A percentile compares a stretch with the other conserved stretches of the same genome.
Conservation (phyloP, 345 rosid genomes). For the Brassica carinata region DNA sequence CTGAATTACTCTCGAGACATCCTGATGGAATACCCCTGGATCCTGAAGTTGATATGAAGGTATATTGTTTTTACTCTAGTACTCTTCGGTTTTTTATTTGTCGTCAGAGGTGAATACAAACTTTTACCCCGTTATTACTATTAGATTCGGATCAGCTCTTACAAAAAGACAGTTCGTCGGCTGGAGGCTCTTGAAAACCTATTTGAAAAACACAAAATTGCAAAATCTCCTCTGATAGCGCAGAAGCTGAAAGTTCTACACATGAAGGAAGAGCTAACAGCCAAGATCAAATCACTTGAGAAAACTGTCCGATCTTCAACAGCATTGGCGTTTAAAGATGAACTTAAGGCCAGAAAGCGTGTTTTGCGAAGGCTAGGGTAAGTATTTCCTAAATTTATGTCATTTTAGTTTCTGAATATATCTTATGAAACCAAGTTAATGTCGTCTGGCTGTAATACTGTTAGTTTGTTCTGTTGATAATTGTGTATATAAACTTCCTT, state of each 20-base stretch:
- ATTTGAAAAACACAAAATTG: conserved; percentile 86
- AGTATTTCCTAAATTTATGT: conserved; percentile 3
- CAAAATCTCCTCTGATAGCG: conserved; percentile 83
- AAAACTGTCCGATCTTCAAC: conserved; percentile 76
- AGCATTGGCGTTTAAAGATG: conserved; percentile 89
- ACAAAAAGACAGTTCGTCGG: conserved; percentile 73
- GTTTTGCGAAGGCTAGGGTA: conserved; percentile 97
- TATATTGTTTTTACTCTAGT: conserved; percentile 18
- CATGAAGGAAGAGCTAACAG: conserved; percentile 69
- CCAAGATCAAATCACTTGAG: conserved; percentile 79
- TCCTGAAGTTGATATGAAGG: conserved; percentile 92
- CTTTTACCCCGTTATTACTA: conserved; percentile 41
- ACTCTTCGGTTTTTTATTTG: conserved; percentile 6
- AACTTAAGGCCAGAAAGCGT: conserved; percentile 93
- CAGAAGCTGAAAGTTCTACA: conserved; percentile 77
- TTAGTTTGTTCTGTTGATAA: too few species aligned
- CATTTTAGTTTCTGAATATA: too few species aligned
- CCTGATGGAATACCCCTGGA: conserved; percentile 77
- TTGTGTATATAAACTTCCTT: too few species aligned
- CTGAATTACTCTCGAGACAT: conserved; percentile 78
- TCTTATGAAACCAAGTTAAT: too few species aligned
- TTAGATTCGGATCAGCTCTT: conserved; percentile 77
- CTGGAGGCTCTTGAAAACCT: conserved; percentile 86
- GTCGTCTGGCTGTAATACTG: too few species aligned
- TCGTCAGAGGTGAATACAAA: conserved; percentile 10